Percentiles rank a stretch among this genome's conserved stretches.
These are phyloP conservation scores for Cytospora chrysosperma DNA, from an alignment of 2,329 filamentous ascomycete genomes.

Conservation along the genomic window DNA sequence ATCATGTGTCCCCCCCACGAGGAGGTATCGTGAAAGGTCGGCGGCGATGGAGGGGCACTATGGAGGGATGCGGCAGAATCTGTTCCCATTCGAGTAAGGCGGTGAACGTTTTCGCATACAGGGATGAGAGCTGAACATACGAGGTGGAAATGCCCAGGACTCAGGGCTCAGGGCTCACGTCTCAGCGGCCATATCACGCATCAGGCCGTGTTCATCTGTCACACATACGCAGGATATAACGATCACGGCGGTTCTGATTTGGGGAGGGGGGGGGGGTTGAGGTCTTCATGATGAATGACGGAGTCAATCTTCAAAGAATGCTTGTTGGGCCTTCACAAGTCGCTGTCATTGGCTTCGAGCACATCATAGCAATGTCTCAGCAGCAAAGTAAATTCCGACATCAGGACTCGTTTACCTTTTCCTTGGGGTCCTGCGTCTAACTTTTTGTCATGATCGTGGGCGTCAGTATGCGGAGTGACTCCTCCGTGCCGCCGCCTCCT, in stretches of 20 bases:
- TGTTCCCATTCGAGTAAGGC: neutral
- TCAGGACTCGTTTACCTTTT: neutral
- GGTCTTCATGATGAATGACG: too few relatives aligned
- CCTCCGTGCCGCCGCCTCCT: neutral
- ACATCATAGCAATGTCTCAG: neutral
- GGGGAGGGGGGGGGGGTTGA: too few relatives aligned
- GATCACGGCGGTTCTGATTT: too few relatives aligned
- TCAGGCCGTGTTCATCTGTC: neutral
- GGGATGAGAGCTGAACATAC: neutral
- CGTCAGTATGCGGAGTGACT: neutral
- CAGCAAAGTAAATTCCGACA: neutral
- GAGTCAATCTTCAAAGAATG: too few relatives aligned
- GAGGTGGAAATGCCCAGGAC: neutral
- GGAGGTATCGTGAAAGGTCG: neutral
- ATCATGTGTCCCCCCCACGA: neutral
- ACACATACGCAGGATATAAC: neutral
- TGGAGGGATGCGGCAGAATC: constrained; percentile 4
- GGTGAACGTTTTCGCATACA: neutral
- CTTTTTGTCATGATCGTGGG: neutral
- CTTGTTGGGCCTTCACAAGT: neutral
- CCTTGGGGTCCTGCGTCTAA: neutral
- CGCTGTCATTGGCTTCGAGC: neutral
- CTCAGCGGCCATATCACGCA: neutral
- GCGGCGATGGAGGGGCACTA: constrained; percentile 4
- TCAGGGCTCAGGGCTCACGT: too few relatives aligned